Base-by-base conservation (phyloP, 2,329 filamentous ascomycete species). In the Aspergillus luchuensis region DNA sequence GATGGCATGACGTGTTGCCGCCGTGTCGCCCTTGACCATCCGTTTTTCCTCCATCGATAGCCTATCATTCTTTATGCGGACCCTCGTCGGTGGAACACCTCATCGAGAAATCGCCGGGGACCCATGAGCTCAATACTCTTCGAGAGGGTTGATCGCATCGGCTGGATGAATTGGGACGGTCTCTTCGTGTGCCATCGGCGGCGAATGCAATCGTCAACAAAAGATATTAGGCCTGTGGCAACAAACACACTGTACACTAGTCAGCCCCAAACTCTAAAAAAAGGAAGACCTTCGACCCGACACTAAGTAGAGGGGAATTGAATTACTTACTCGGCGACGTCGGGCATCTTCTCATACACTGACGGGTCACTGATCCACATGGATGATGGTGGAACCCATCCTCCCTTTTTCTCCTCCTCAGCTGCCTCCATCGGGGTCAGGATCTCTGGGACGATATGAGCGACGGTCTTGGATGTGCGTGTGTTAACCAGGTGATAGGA, bases 181-280 rank as follows among this genome's bases (percentile, higher is more conserved):
- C 80, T 79, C 67, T 83, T 84, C 45, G 81, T 79, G 68, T 86
- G 87, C 86, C 91, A 95, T 60, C 86, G 87, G 63, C 87, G 84
- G 76, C 91, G 91, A 81, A 98, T 97, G 79, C 88, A 91, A 78
- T 98, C 92, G 72, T 98, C 94, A 55, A 96, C 89, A 48, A 98
- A 86, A 7, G 91, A 87, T 68, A 96, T 88, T 67, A 98, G 85
- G 23, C 94, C 94, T n/a, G 92, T 95, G 50, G 92, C 87, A 64
- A 98, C 85, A 64, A 98, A 89, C 66, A 96, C 89, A 75, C 92
- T 96, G 57, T 43, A 57, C 33, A 55, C 53, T 62, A 57, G 48
- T 66, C 54, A 62, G 62, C 45, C 53, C 47, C 41, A 56, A 57
- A 49, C 48, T 56, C 47, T 36, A 36, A 48, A 57, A 48, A 57